Conservation (phyloP, 2,329 filamentous ascomycete genomes). For the Arthrobotrys sinensis region DNA sequence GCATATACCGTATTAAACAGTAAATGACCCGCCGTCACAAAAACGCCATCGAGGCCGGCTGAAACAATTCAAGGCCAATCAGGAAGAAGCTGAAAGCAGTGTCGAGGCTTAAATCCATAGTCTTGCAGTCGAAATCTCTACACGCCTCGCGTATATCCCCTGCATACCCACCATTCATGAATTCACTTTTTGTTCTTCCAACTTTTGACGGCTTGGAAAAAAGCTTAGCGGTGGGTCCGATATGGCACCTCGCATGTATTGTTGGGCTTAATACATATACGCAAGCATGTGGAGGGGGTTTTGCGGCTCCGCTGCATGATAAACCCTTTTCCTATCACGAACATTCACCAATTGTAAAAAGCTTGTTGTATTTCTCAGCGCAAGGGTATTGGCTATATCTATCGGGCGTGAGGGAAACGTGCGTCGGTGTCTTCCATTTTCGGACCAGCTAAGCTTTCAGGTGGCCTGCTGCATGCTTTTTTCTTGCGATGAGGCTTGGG, state of each 20-base stretch:
- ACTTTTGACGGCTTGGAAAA: not conserved
- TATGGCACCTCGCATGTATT: not conserved
- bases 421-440: conserved; percentile 31
- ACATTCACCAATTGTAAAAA: conserved; percentile 43
- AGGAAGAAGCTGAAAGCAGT: not conserved
- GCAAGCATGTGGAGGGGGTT: not conserved
- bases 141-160: not conserved
- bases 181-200: not conserved
- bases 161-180: conserved; percentile 3
- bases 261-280: not conserved
- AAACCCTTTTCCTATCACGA: conserved; percentile 19
- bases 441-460: not conserved
- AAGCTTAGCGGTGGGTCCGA: not conserved
- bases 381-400: conserved; percentile 2
- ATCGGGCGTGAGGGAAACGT: not conserved
- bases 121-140: not conserved
- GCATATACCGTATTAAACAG: not conserved
- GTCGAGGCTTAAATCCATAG: not conserved
- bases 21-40: not conserved
- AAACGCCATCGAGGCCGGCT: not conserved
- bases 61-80: not conserved
- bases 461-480: not conserved
- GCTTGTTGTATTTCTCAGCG: conserved; percentile 21
- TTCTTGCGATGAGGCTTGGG: not conserved
- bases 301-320: conserved; percentile 19